Conservation (phyloP, 306 rosid species). For the Leucaena leucocephala region DNA sequence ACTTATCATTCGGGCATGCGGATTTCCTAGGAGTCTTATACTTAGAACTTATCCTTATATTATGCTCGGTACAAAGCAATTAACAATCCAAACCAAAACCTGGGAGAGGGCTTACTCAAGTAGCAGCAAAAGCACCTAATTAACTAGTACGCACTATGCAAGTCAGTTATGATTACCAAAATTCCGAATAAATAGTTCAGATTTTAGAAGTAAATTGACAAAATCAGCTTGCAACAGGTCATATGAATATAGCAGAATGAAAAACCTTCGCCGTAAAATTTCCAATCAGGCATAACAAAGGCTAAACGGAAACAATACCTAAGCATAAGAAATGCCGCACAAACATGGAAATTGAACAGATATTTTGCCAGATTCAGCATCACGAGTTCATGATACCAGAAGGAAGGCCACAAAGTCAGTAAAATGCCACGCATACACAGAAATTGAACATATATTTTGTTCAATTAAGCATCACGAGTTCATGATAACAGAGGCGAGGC, state of each 20-base stretch:
- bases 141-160: background rate
- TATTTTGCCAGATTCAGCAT: background rate
- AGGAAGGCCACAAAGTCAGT: background rate
- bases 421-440: conserved; percentile 3
- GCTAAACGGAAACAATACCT: background rate
- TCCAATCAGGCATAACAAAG: background rate
- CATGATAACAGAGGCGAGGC: background rate
- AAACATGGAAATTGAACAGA: conserved; percentile 9
- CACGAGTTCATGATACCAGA: background rate
- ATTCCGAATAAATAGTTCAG: background rate
- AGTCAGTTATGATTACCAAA: background rate
- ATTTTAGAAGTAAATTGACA: conserved; percentile 1
- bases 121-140: background rate
- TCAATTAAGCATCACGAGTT: background rate
- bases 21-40: background rate
- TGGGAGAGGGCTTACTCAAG: conserved; percentile 3
- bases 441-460: conserved; percentile 3
- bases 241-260: background rate
- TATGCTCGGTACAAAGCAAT: background rate
- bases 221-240: background rate
- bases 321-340: background rate
- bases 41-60: background rate
- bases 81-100: background rate
- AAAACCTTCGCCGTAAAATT: conserved; percentile 1
- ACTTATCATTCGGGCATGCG: background rate